Evolutionary conservation across 129 eudicot species (phyloP), one percentile per base, ranked within the genome.

Genomic region (Dittrichia graveolens): DNA sequence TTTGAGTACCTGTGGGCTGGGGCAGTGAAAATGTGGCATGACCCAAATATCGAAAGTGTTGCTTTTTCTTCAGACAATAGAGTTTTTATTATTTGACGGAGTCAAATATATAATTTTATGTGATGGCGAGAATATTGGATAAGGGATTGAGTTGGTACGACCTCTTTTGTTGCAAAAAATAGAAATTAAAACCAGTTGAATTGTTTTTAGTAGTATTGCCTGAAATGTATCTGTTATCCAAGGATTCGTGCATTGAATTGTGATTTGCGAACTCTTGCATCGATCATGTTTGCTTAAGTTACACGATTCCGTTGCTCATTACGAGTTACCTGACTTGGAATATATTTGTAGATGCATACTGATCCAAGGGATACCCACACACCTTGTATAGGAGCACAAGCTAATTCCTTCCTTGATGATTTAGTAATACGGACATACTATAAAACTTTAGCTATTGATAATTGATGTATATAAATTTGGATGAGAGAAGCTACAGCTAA

Each of bases 401-500:
- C 38, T 50, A 16, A 49, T 69, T 69, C 62, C 31, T 69, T 11
- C 39, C 74, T 37, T 69, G 61, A 37, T 69, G 61, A 68, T 68
- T 46, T 7, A 48, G 38, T 50, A 49, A 14, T 9, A 38, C 10
- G 38, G 61, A 4, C 18, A n/a, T 8, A 35, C 3, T 60, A 9
- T 24, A 0, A 24, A 24, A 50, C 37, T 50, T 37, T 15, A 40
- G 47, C 39, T 69, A 16, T 37, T 69, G 49, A 69, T 39, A 35
- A 16, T 37, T 69, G 49, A 69, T 39, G 50, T 16, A 52, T 50
- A 15, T 38, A 39, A 38, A 6, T 40, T 68, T 2, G 9, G 11
- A 52, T 11, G 61, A 39, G 14, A 11, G 74, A 69, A 52, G 63
- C 35, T 56, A 24, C 52, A 39, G 74, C 64, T n/a, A n/a, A n/a